Base-by-base conservation (phyloP, 352 stramenopile genomes). In the Phytophthora foliorum region DNA sequence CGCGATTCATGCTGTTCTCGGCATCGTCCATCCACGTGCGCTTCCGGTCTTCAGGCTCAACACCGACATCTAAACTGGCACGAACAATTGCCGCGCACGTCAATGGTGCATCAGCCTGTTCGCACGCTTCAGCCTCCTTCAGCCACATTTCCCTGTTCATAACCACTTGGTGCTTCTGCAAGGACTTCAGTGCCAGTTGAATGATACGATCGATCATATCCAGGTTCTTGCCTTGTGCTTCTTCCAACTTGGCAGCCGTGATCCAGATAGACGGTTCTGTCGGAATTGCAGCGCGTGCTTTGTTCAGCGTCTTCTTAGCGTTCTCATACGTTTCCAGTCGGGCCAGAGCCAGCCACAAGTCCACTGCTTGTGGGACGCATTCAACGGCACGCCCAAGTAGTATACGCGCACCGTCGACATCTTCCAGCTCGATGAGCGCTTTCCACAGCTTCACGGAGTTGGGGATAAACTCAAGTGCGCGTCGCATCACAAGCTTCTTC, bases 381-480 rank as follows among this genome's bases (percentile, higher is more conserved):
- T 99, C 98, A 3, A 99, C 98, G n/a, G 98, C 98, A 17, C 98
- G 89, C 2, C 87, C 90, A 0, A 99, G 81, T 44, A 99, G 74
- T 48, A 99, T 82, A 0, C 93, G 85, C 3, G 98, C 98, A 67
- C 98, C 96, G 21, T 99, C 97, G 16, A 97, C 83, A 61, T 99
- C 94, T 83, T 99, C 98, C 22, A 99, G 78, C 72, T 99, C 97
- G 63, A 99, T 98, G 8, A 98, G 91, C 38, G 95, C 94, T 67
- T 99, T 99, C 98, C 98, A 99, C 31, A 99, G 84, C 58, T 97
- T 98, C 41, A 99, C 97, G 6, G 93, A 99, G 57, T 97, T 97
- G 0, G 98, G 97, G 51, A 99, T 96, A 51, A 97, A 97, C 80
- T 99, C 98, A 11, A 99, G 77, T 7, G 88, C 91, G 4, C 86